Conservation (phyloP, 768 basidiomycete species). For the Coprinopsis cinerea region DNA sequence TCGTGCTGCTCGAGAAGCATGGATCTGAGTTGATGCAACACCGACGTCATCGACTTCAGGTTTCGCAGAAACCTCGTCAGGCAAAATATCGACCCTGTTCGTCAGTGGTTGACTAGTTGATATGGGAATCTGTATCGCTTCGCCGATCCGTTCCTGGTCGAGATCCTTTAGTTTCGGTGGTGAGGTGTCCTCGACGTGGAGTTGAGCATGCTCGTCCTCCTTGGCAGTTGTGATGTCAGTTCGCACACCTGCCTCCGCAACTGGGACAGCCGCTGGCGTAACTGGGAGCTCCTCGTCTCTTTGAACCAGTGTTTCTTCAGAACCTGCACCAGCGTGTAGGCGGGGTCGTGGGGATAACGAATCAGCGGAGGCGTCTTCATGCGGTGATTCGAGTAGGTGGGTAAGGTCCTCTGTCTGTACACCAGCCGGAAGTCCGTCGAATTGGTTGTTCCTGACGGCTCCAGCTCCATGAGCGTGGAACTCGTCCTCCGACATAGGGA, state of each 20-base stretch:
- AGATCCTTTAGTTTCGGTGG: neutral
- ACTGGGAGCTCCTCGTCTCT: neutral
- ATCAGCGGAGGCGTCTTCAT: too few species aligned
- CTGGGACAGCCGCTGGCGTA: neutral
- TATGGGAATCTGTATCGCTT: neutral
- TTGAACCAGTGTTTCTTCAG: constrained; percentile 10
- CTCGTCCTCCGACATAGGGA: neutral
- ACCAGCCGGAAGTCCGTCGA: neutral
- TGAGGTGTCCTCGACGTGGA: neutral
- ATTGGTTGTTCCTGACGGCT: neutral
- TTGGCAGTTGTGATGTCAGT: neutral
- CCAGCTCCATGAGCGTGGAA: neutral
- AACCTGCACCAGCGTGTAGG: neutral
- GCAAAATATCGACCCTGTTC: neutral
- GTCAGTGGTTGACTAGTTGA: neutral
- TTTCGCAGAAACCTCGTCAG: neutral
- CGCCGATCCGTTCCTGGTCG: neutral
- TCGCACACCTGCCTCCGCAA: neutral
- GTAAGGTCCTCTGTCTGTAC: neutral
- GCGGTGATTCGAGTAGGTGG: too few species aligned
- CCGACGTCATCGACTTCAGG: neutral
- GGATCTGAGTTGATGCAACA: neutral
- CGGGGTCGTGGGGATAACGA: neutral
- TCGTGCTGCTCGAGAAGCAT: neutral
- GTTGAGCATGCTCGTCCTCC: neutral